A percentile compares a stretch with the other conserved stretches of the same genome.
These are phyloP conservation scores for Lipomyces lipofer DNA, from an alignment of 805 yeast species.

Conservation along the genomic window DNA sequence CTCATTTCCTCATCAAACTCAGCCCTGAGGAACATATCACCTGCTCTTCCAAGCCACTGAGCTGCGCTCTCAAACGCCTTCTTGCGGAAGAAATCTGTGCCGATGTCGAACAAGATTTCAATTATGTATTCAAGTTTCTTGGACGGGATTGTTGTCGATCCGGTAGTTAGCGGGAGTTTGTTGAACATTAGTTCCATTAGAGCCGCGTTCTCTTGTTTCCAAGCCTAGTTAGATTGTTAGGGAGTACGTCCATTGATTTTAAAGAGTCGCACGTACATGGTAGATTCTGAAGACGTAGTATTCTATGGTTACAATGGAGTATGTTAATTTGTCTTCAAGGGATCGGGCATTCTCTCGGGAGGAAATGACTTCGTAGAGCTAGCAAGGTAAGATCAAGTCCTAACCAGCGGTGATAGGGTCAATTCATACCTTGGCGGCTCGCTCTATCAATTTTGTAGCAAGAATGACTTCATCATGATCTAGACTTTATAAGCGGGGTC, in stretches of 20 bases:
- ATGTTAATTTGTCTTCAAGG: not conserved
- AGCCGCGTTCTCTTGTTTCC: constrained; percentile 13
- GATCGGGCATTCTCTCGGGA: not conserved
- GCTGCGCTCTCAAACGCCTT: constrained; percentile 4
- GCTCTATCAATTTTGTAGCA: constrained; percentile 6
- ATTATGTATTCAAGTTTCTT: constrained; percentile 15
- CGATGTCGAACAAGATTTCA: constrained; percentile 15
- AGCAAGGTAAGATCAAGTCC: not conserved
- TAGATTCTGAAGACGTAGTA: constrained; percentile 16
- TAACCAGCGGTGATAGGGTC: not conserved
- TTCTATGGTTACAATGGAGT: constrained; percentile 2
- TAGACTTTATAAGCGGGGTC: not conserved
- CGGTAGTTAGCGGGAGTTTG: constrained; percentile 7
- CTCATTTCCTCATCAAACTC: not conserved
- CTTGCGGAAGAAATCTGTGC: constrained; percentile 8
- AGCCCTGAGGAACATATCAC: constrained; percentile 4
- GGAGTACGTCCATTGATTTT: not conserved
- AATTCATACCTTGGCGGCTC: constrained; percentile 7
- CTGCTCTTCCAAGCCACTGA: constrained; percentile 14
- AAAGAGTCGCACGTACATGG: not conserved
- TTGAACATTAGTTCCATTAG: constrained; percentile 19
- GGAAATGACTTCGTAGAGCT: not conserved
- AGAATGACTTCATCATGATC: constrained; percentile 16
- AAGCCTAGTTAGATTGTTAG: constrained; percentile 4
- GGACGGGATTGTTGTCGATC: not conserved